phyloP scores from a whole-genome alignment of 1,284 basidiomycete species.

The Porodaedalea pini region DNA sequence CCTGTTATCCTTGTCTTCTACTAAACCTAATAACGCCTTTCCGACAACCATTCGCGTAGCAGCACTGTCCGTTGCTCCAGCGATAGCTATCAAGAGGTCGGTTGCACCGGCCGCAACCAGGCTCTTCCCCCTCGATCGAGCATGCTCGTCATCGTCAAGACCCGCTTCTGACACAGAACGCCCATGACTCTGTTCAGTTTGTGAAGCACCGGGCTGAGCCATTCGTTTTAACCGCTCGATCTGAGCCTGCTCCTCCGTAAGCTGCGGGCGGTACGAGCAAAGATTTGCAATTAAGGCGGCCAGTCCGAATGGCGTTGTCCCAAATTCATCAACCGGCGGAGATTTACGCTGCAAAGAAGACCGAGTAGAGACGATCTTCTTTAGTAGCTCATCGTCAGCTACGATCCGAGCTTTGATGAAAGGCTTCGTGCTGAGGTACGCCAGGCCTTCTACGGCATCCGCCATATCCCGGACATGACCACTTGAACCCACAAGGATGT shows the following conservation, averaged over 20 bases:
- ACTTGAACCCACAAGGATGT: slow-evolving; percentile 1
- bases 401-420: slow-evolving; percentile 64
- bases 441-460: slow-evolving; percentile 79
- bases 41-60: slow-evolving; percentile 49
- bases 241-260: slow-evolving; percentile 78
- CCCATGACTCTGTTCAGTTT: slow-evolving; percentile 29
- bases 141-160: slow-evolving; percentile 58
- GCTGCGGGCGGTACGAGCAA: slow-evolving; percentile 60
- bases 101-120: slow-evolving; percentile 62
- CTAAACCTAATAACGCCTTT: slow-evolving; percentile 65
- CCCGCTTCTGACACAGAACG: slow-evolving; percentile 28
- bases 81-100: slow-evolving; percentile 57
- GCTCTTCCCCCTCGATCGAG: slow-evolving; percentile 54
- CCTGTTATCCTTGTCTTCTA: slow-evolving; percentile 74
- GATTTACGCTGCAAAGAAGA: slow-evolving; percentile 23
- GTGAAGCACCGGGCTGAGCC: slow-evolving; percentile 44
- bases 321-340: slow-evolving; percentile 30
- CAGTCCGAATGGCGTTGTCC: slow-evolving; percentile 71
- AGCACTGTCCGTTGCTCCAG: slow-evolving; percentile 51
- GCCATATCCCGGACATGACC: slow-evolving; percentile 27
- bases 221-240: slow-evolving; percentile 73
- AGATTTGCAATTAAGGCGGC: slow-evolving; percentile 74
- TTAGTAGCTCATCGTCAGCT: slow-evolving; percentile 53
- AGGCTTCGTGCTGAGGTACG: slow-evolving; percentile 71
- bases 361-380: slow-evolving; percentile 57